Base-by-base conservation (phyloP, 2,329 filamentous ascomycete species). In the Knufia fluminis region DNA sequence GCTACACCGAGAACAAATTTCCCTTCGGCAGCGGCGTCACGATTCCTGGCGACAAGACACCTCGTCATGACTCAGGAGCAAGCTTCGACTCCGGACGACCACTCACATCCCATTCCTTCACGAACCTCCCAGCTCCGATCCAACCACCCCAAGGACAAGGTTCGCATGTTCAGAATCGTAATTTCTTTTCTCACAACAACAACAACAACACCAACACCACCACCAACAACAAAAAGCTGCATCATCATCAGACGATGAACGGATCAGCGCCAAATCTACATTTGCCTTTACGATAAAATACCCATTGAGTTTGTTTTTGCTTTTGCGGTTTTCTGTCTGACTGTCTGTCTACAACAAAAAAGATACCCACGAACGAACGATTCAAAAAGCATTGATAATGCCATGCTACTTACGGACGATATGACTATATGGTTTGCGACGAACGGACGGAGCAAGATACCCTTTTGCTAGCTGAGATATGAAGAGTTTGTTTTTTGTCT, bases 41-140 rank as follows among this genome's bases (percentile, higher is more conserved):
- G 28, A 69, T 70, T 64, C 78, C 85, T 54, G 87, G 88, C 64
- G 88, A 94, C 68, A 77, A 81, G 59, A 94, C 87, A 35, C 86
- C 88, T 57, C 85, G 86, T 69, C 87, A 94, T 71, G 81, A 82
- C 67, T 77, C 85, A 67, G 84, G 88, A 68, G 83, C 83, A 66
- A 94, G 88, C 66, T 87, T 85, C 67, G 88, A 94, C 71, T 92
- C 86, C 75, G 88, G 88, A 67, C 86, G 88, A 66, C 88, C 88
- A 68, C 91, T 86, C 64, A 94, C 88, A 74, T 92, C 88, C 74
- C 86, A 94, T 83, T 94, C 88, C 78, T 86, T 85, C 85, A 91
- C 87, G 81, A 87, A 87, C 88, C 92, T 86, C 86, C 88, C 78
- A 36, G 87, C 82, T 75, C 86, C 85, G 60, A 84, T 89, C 77